Evolutionary conservation across 2,329 filamentous ascomycete species (phyloP).

Genomic region (Aspergillus awamori): DNA sequence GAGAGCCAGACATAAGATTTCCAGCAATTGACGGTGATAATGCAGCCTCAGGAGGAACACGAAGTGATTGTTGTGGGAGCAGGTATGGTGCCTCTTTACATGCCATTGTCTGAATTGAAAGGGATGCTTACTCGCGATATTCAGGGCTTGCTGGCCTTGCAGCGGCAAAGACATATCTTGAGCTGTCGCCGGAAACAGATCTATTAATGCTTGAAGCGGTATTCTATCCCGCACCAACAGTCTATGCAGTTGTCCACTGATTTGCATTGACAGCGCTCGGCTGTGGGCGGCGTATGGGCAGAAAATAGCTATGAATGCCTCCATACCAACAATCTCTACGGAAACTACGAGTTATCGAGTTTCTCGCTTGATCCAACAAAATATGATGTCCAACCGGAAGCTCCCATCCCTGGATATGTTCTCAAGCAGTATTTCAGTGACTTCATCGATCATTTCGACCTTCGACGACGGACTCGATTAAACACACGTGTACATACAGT

Average conservation of each 20-base stretch:
- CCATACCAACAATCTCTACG: constrained; percentile 8
- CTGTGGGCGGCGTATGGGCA: constrained; percentile 12
- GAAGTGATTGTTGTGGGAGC: constrained; percentile 7
- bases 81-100: neutral
- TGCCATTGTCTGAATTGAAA: neutral
- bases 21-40: neutral
- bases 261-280: neutral
- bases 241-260: neutral
- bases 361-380: constrained; percentile 4
- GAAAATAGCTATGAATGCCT: constrained; percentile 6
- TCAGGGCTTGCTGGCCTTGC: constrained; percentile 8
- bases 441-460: constrained; percentile 5
- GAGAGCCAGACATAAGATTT: no score
- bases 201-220: constrained; percentile 7
- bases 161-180: constrained; percentile 13
- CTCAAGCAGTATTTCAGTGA: constrained; percentile 6
- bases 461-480: neutral
- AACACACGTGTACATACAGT: neutral
- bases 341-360: constrained; percentile 9
- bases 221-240: neutral
- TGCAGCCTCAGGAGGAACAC: neutral
- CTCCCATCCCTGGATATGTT: neutral
- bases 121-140: neutral
- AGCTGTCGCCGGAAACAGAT: constrained; percentile 6
- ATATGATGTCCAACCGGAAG: neutral